These are phyloP conservation scores for Bacidia rubella DNA, from an alignment of 495 filamentous ascomycete genomes.

Conservation along the genomic window DNA sequence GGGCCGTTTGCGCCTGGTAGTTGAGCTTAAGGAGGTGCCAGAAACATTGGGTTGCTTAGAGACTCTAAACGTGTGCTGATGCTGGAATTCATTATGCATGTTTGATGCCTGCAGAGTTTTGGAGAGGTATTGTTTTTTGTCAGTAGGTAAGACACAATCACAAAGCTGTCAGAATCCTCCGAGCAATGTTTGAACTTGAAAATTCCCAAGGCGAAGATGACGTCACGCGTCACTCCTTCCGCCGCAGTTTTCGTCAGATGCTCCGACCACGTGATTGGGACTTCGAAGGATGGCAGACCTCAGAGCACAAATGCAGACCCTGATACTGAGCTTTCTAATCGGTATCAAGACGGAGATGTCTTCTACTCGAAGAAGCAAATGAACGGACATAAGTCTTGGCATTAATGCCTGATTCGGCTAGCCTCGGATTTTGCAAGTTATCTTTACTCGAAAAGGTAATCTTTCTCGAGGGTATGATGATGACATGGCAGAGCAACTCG, in stretches of 20 bases:
- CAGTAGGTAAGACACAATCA: too few relatives aligned
- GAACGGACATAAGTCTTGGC: not conserved
- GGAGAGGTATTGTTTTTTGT: too few relatives aligned
- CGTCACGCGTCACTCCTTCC: too few relatives aligned
- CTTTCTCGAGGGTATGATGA: not conserved
- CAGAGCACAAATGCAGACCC: too few relatives aligned
- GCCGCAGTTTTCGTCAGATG: too few relatives aligned
- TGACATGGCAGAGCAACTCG: not conserved
- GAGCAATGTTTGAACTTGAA: too few relatives aligned
- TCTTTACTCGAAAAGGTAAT: not conserved
- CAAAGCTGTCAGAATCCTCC: too few relatives aligned
- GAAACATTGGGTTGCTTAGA: conserved; percentile 3
- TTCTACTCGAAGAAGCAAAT: too few relatives aligned
- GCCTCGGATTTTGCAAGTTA: not conserved
- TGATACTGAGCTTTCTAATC: not conserved
- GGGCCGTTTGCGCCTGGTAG: conserved; percentile 25
- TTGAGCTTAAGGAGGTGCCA: conserved; percentile 14
- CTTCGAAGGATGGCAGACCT: too few relatives aligned
- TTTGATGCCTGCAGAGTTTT: too few relatives aligned
- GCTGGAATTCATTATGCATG: conserved; percentile 5
- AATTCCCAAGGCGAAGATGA: too few relatives aligned
- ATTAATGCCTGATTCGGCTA: not conserved
- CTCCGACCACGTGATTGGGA: too few relatives aligned
- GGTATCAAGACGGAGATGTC: not conserved
- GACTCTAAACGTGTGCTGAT: conserved; percentile 2